These are phyloP conservation scores for Picea glauca DNA, from an alignment of 75 land plant species.

Conservation along the genomic window DNA sequence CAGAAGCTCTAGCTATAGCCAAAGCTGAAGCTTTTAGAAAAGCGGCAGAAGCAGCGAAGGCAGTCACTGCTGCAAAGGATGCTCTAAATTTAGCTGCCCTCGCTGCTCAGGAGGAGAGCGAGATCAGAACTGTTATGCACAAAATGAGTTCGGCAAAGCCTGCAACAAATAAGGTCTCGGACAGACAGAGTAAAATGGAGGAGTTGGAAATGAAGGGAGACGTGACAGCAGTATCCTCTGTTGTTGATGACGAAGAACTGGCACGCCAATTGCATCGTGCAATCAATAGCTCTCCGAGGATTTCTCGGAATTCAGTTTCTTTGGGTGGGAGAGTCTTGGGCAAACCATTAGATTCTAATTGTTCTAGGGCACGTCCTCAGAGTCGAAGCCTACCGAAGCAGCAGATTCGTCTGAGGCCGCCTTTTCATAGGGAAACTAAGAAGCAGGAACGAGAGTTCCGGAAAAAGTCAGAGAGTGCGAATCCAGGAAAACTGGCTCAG, in stretches of 20 bases:
- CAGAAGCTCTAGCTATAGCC: constrained; percentile 27
- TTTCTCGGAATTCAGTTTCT: constrained; percentile 29
- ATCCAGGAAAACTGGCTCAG: not conserved
- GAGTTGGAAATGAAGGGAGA: constrained; percentile 1
- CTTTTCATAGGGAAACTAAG: not conserved
- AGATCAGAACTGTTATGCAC: constrained; percentile 8
- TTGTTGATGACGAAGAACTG: constrained; percentile 54
- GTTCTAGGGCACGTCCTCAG: not conserved
- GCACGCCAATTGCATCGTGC: constrained; percentile 60
- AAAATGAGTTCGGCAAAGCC: constrained; percentile 8
- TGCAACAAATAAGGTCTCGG: not conserved
- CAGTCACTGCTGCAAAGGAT: constrained; percentile 30
- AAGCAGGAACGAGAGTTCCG: not conserved
- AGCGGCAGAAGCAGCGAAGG: constrained; percentile 42
- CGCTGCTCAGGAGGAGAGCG: constrained; percentile 21
- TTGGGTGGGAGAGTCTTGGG: not conserved
- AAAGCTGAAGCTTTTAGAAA: constrained; percentile 37
- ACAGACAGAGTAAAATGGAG: not conserved
- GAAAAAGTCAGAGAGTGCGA: not conserved
- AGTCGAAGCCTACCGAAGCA: not conserved
- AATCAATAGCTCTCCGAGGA: constrained; percentile 73
- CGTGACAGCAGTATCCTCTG: not conserved
- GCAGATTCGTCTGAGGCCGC: not conserved
- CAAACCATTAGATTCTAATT: not conserved
- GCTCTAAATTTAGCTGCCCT: constrained; percentile 35